phyloP scores from a whole-genome alignment of 768 basidiomycete species.

The Suillus occidentalis region DNA sequence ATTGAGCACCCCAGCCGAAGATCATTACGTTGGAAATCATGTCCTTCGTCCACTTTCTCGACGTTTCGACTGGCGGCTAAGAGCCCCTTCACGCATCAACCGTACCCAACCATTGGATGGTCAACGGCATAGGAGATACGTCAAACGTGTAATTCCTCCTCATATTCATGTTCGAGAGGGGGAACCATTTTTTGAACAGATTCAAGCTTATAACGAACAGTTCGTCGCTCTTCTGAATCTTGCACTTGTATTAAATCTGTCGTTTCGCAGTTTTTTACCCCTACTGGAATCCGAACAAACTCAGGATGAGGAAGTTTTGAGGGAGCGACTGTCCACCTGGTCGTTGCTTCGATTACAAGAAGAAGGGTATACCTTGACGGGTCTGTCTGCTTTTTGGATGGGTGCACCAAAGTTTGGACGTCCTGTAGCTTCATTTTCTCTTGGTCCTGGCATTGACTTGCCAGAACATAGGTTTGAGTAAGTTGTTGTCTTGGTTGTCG shows the following conservation, averaged over 20 bases:
- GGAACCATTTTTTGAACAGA: slow-evolving; percentile 48
- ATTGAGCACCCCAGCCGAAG: slow-evolving; percentile 25
- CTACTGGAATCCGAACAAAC: slow-evolving; percentile 58
- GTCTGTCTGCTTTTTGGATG: slow-evolving; percentile 67
- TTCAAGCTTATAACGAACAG: slow-evolving; percentile 56
- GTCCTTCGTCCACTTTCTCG: slow-evolving; percentile 24
- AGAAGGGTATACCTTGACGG: slow-evolving; percentile 75
- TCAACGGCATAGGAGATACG: slow-evolving; percentile 23
- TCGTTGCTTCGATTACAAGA: slow-evolving; percentile 53
- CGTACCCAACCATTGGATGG: slow-evolving; percentile 16
- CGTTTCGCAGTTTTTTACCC: slow-evolving; percentile 43
- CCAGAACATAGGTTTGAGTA: slow-evolving; percentile 74
- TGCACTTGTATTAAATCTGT: background rate
- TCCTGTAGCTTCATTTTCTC: slow-evolving; percentile 62
- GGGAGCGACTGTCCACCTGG: slow-evolving; percentile 70
- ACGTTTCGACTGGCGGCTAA: slow-evolving; percentile 63
- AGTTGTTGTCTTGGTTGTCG: slow-evolving; percentile 23
- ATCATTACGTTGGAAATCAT: slow-evolving; percentile 29
- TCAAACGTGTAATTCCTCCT: slow-evolving; percentile 41
- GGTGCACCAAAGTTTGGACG: slow-evolving; percentile 61
- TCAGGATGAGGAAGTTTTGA: slow-evolving; percentile 58
- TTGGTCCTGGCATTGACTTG: slow-evolving; percentile 62
- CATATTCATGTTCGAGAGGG: slow-evolving; percentile 32
- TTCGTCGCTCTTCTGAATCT: slow-evolving; percentile 25
- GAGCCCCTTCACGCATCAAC: slow-evolving; percentile 47